These are phyloP conservation scores for Aspergillus unguis DNA, from an alignment of 2,329 filamentous ascomycete genomes.

Conservation along the genomic window DNA sequence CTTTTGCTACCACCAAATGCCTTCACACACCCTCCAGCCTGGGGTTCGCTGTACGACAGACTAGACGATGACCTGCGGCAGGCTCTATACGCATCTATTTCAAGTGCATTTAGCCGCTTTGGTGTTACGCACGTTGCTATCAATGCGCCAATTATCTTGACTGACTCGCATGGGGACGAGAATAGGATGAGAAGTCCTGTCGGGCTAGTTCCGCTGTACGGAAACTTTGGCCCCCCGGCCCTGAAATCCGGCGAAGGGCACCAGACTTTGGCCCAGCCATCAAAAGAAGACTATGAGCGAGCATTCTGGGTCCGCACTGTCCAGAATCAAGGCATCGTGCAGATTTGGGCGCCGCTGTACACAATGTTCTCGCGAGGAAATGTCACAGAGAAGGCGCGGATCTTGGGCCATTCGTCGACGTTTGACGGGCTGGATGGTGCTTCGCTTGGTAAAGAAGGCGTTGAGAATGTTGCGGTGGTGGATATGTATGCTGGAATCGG, in stretches of 20 bases:
- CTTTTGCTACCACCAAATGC: slow-evolving; percentile 54
- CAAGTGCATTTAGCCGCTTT: slow-evolving; percentile 34
- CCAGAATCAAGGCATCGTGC: slow-evolving; percentile 73
- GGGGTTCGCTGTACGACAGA: slow-evolving; percentile 27
- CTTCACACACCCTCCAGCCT: slow-evolving; percentile 34
- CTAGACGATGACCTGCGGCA: slow-evolving; percentile 30
- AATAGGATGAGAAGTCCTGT: slow-evolving; percentile 74
- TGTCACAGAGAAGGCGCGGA: slow-evolving; percentile 77
- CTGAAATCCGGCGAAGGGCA: slow-evolving; percentile 16
- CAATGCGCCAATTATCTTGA: slow-evolving; percentile 54
- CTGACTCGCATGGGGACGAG: slow-evolving; percentile 39
- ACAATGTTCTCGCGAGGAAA: slow-evolving; percentile 96
- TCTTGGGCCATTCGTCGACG: slow-evolving; percentile 51
- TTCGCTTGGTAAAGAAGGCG: slow-evolving; percentile 23
- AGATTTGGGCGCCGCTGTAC: slow-evolving; percentile 83
- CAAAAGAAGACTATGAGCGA: slow-evolving; percentile 54
- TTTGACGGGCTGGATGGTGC: slow-evolving; percentile 34
- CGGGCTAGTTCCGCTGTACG: slow-evolving; percentile 66
- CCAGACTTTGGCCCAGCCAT: slow-evolving; percentile 24
- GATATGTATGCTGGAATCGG: slow-evolving; percentile 93
- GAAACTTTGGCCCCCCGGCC: slow-evolving; percentile 64
- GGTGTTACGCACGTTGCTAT: slow-evolving; percentile 56
- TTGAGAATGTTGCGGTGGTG: slow-evolving; percentile 46
- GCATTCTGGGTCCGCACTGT: slow-evolving; percentile 77
- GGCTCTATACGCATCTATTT: slow-evolving; percentile 43